A percentile compares a stretch with the other conserved stretches of the same genome.
These are phyloP conservation scores for Neoboletus brunneissimus DNA, from an alignment of 768 basidiomycete genomes.

Conservation along the genomic window DNA sequence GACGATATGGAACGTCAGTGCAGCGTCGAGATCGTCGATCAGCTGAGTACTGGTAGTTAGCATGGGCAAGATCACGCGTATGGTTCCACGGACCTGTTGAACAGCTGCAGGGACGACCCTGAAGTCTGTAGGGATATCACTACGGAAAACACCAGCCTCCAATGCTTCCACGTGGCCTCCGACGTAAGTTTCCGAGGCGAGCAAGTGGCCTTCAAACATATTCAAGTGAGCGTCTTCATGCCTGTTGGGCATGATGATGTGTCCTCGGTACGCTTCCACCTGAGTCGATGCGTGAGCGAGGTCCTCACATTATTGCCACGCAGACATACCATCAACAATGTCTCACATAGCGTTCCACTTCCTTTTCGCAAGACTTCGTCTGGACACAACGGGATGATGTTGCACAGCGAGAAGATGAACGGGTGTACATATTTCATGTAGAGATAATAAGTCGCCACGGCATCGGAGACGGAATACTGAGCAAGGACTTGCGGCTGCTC, in stretches of 20 bases:
- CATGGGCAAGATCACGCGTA: neutral
- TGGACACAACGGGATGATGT: conserved; percentile 95
- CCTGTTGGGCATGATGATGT: conserved; percentile 96
- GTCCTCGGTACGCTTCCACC: conserved; percentile 92
- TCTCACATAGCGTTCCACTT: conserved; percentile 95
- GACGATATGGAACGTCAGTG: conserved; percentile 81
- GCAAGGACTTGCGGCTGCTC: conserved; percentile 94
- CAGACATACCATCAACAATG: conserved; percentile 84
- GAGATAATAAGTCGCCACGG: conserved; percentile 98
- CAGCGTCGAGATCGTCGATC: conserved; percentile 91
- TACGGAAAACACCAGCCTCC: conserved; percentile 97
- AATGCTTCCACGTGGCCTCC: conserved; percentile 98
- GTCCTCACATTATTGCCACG: neutral
- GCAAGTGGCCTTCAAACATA: conserved; percentile 94
- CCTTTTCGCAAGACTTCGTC: conserved; percentile 97
- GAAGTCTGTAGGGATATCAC: conserved; percentile 93
- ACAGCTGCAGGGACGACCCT: conserved; percentile 87
- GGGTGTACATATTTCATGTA: conserved; percentile 99
- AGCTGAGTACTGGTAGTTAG: conserved; percentile 48
- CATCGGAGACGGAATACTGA: conserved; percentile 99
- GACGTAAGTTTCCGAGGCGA: conserved; percentile 97
- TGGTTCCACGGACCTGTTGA: conserved; percentile 57
- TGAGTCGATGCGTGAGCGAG: conserved; percentile 33
- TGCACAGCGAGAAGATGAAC: conserved; percentile 98
- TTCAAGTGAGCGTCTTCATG: conserved; percentile 91